Evolutionary conservation across 2,329 filamentous ascomycete species (phyloP), one percentile per base, ranked within the genome.

Genomic region (Blumeria graminis): DNA sequence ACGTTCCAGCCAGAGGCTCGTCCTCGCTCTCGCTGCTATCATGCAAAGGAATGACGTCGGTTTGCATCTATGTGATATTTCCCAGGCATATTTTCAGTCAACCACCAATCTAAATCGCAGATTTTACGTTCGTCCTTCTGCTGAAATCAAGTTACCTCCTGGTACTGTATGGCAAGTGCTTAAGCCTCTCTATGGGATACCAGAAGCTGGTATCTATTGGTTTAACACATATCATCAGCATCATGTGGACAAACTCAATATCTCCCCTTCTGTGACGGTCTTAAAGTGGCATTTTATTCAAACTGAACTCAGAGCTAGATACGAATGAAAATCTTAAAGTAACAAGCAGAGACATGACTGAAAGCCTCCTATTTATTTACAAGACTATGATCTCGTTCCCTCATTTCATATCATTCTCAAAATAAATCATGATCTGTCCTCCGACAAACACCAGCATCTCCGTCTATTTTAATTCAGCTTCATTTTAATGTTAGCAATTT

Each of bases 171-270:
- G 13, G 16, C 3, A 45, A 32, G 32, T 55, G 3, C 28, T 48
- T 3, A 54, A 55, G 36, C 39, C 51, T 13, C 22, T 57, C 36
- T 55, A 55, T 48, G 50, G 50, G 6, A 41, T 57, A n/a, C 16
- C 56, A 5, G 51, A 57, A 38, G 36, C 56, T 35, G 50, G 56
- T 48, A 57, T 43, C 9, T 38, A 57, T 32, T 57, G 50, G 56
- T 57, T 14, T 33, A 36, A n/a, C 22, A 57, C 50, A 16, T 57
- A 54, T 33, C 16, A 53, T 32, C 14, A 43, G 22, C 56, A 57
- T 35, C 50, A 57, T 52, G 13, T 43, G 13, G 11, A 57, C 11
- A 57, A 46, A 28, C 56, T 57, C 16, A 13, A 10, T n/a, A 54
- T 54, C 36, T 14, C 18, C 9, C 48, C 33, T 18, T 57, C 56